Evolutionary conservation across 192 early-diverging fungal species (phyloP).

Genomic region (Rhizophagus prolifer): DNA sequence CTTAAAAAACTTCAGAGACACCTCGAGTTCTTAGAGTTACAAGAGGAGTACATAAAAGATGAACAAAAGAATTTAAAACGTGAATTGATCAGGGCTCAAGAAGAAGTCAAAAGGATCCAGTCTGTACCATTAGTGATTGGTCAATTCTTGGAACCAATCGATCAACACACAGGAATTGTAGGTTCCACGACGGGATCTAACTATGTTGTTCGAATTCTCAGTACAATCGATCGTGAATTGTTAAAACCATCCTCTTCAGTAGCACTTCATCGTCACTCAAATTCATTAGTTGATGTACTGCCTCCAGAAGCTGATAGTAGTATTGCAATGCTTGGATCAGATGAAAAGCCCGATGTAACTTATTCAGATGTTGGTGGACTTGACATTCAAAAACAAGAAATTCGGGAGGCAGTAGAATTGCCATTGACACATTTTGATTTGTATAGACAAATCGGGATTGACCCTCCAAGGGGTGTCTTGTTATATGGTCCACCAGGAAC

Average conservation of each 20-base stretch:
- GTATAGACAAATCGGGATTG: constrained; percentile 98
- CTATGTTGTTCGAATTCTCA: constrained; percentile 91
- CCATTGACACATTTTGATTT: constrained; percentile 98
- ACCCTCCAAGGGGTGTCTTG: constrained; percentile 97
- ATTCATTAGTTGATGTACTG: constrained; percentile 94
- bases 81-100: constrained; percentile 91
- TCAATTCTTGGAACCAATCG: constrained; percentile 97
- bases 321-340: constrained; percentile 80
- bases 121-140: constrained; percentile 98
- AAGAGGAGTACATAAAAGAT: constrained; percentile 99
- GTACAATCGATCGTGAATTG: constrained; percentile 95
- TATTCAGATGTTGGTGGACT: constrained; percentile 85
- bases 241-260: constrained; percentile 93
- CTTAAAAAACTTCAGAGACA: constrained; percentile 94
- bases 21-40: constrained; percentile 91
- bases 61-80: constrained; percentile 97
- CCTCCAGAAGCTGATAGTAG: constrained; percentile 95
- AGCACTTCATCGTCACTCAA: constrained; percentile 95
- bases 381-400: constrained; percentile 91
- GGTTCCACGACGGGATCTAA: constrained; percentile 90
- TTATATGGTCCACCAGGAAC: constrained; percentile 98
- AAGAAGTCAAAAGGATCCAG: constrained; percentile 98
- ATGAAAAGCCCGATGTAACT: constrained; percentile 79
- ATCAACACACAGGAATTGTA: constrained; percentile 95
- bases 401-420: constrained; percentile 95